phyloP scores from a whole-genome alignment of 805 yeast genomes.

The Lachancea kluyveri region DNA sequence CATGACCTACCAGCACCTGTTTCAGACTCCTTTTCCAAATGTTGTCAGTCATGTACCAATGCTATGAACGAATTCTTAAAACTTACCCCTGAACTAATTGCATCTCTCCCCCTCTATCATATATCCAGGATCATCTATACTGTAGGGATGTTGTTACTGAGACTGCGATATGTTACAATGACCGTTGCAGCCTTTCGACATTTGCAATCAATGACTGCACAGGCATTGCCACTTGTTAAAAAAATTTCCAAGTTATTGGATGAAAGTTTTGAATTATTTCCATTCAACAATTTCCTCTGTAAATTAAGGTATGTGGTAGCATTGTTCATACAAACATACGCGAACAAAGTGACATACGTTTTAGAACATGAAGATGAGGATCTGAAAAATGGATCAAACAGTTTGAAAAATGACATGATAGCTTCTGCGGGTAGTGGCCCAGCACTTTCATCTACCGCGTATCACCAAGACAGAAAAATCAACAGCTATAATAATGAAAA shows the following conservation, averaged over 20 bases:
- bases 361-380: conserved; percentile 3
- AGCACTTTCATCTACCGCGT: conserved; percentile 4
- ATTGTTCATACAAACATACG: conserved; percentile 55
- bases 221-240: conserved; percentile 32
- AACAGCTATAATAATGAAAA: too few species aligned
- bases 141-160: conserved; percentile 50
- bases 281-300: conserved; percentile 44
- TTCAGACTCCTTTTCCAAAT: conserved; percentile 40
- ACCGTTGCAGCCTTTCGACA: conserved; percentile 43
- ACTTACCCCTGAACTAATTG: conserved; percentile 41
- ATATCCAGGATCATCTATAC: conserved; percentile 56
- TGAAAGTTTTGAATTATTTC: conserved; percentile 29
- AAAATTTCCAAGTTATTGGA: conserved; percentile 22
- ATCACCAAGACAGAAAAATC: too few species aligned
- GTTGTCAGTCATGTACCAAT: conserved; percentile 47
- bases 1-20: conserved; percentile 26
- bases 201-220: conserved; percentile 42
- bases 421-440: background rate
- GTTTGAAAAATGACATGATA: background rate
- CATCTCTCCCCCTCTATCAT: conserved; percentile 51
- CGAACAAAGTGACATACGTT: conserved; percentile 40
- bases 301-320: conserved; percentile 52
- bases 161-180: conserved; percentile 49
- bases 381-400: background rate
- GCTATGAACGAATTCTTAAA: conserved; percentile 44